These are phyloP conservation scores for Solanum peruvianum DNA, from an alignment of 257 asterid genomes.

Conservation along the genomic window DNA sequence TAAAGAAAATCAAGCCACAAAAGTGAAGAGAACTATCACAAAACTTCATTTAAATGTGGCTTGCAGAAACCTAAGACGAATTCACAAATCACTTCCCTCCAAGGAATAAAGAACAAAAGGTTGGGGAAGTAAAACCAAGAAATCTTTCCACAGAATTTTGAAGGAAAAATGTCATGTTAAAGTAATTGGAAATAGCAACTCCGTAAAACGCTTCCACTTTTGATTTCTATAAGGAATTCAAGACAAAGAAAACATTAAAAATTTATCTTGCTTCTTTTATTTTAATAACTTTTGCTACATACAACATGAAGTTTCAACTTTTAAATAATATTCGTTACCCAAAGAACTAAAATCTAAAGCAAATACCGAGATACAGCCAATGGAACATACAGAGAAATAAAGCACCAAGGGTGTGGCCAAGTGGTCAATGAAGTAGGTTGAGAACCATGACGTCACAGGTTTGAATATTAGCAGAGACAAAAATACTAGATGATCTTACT, in stretches of 20 bases:
- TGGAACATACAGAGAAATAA: neutral
- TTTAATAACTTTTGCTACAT: neutral
- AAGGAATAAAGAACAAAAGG: neutral
- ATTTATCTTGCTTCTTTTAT: neutral
- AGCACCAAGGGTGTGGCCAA: neutral
- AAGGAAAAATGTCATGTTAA: neutral
- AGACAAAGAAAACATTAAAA: neutral
- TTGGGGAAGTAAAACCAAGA: neutral
- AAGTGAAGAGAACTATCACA: neutral
- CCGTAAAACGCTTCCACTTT: neutral
- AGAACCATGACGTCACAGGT: neutral
- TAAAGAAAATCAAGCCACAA: neutral
- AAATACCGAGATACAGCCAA: neutral
- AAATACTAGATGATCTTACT: neutral
- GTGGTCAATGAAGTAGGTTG: neutral
- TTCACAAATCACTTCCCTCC: neutral
- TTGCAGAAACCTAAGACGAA: neutral
- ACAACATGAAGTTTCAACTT: neutral
- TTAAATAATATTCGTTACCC: neutral
- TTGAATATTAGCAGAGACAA: neutral
- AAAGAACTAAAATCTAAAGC: neutral
- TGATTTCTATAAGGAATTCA: neutral
- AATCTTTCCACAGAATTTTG: neutral
- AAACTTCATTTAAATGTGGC: neutral
- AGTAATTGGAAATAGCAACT: neutral